Base-by-base conservation (phyloP, 768 basidiomycete genomes). In the Russula emetica region DNA sequence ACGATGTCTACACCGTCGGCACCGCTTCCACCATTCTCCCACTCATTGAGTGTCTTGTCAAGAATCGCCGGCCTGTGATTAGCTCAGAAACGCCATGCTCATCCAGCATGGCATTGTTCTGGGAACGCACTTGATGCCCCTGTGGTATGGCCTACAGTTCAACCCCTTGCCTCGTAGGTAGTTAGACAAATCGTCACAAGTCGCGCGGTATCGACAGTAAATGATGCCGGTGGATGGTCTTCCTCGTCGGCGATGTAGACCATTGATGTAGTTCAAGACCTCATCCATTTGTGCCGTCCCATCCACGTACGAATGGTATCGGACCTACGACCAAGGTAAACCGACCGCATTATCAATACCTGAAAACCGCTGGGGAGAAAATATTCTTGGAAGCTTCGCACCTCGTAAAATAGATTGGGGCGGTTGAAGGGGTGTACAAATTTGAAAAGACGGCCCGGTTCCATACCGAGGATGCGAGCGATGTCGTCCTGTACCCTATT, bases 371-470 rank as follows among this genome's bases (percentile, higher is more conserved):
- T 24, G 6, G 18, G 13, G 28, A 2, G 11, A 26, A 42, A 44
- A 20, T 8, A 62, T 5, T 2, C 9, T 22, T 24, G 20, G 49
- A 32, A 55, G 24, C 1, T 24, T 61, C 71, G 9, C 20, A 87
- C 91, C 76, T 94, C 92, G 65, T 94, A 94, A 71, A 81, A 94
- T 2, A 94, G 78, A 72, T 93, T 93, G 4, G 76, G 70, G 5
- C 92, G 80, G 69, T 94, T 94, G 74, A 92, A 93, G 0, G 90
- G 90, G 70, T 92, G 90, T 0, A 87, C 71, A 22, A 85, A 88
- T 44, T 79, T 79, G 70, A 80, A 85, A 0, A 92, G 76, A 44
- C 80, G 78, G 10, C 81, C 77, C 38, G 77, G 70, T 4, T 78
- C 75, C 78, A 94, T 83, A 59, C 80, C 80, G 10, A 94, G 78